Evolutionary conservation across 257 asterid species (phyloP), one percentile per base, ranked within the genome.

Genomic region (Gentiana straminea): DNA sequence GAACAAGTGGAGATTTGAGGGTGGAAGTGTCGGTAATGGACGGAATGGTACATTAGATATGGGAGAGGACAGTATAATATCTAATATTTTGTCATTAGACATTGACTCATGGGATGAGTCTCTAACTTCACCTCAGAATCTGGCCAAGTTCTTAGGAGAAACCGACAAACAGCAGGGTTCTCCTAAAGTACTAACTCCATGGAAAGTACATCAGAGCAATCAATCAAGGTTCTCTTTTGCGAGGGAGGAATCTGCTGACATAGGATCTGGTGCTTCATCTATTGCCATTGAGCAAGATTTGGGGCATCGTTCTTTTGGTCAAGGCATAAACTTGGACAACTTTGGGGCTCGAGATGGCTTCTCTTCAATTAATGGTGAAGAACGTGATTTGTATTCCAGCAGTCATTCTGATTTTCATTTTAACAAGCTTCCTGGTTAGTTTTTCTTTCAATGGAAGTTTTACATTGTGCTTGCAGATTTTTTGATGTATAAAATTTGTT

Each of bases 201-300:
- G 81, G 76, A 88, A 83, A 80, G 60, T 54, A 64, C 89, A 78
- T 64, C 81, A 65, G 49, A 78, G 77, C 75, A 79, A 61, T 67
- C 95, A 88, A 57, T 92, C 98, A 34, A 83, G 95, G 78, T 92
- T 92, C 73, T 82, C 95, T 54, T 92, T 88, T 78, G 98, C 98
- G 35, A 77, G 98, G 77, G 98, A 83, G 68, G 88, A 81, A 33
- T 61, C 68, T 52, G 59, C 55, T 57, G 55, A 62, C 51, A 81
- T 66, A 36, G 70, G 60, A 13, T 66, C 77, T 53, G 72, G 68
- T 58, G 69, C 64, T 65, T 83, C 78, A 58, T 77, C 77, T 56
- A 63, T 84, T 35, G 68, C 70, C 57, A 64, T 55, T 56, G 88
- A 75, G 35, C 79, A 82, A 55, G 72, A 71, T 63, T 66, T 71